Conservation (phyloP, 2,329 filamentous ascomycete genomes). For the Allantophomopsis lycopodina region DNA sequence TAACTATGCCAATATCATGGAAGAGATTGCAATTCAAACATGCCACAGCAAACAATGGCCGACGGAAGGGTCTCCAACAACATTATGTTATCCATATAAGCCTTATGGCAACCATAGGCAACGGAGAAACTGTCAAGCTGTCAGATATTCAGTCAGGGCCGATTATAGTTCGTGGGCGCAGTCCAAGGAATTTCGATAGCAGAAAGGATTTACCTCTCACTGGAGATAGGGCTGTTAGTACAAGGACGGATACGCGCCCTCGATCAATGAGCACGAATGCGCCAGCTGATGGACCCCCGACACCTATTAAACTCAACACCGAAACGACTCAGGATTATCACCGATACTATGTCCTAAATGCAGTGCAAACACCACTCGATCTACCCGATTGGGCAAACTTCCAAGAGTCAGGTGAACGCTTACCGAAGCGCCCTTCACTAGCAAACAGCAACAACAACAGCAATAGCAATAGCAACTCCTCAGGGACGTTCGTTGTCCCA, state of each 20-base stretch:
- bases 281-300: conserved; percentile 3
- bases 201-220: conserved; percentile 67
- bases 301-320: conserved; percentile 13
- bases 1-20: conserved; percentile 79
- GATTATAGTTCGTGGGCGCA: conserved; percentile 89
- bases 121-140: conserved; percentile 53
- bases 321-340: conserved; percentile 9
- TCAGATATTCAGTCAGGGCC: conserved; percentile 81
- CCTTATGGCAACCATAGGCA: conserved; percentile 61
- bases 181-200: conserved; percentile 87
- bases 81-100: conserved; percentile 85
- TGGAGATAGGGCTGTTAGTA: conserved; percentile 14
- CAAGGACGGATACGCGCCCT: conserved; percentile 5
- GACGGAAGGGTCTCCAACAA: conserved; percentile 86
- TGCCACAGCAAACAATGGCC: conserved; percentile 89
- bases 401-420: conserved; percentile 5
- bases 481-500: conserved; percentile 6
- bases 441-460: background rate
- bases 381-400: conserved; percentile 13
- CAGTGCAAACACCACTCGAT: conserved; percentile 14
- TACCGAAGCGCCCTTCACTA: conserved; percentile 9
- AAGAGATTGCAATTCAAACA: conserved; percentile 92
- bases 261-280: conserved; percentile 11
- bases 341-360: conserved; percentile 14
- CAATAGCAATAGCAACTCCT: conserved; percentile 3